Evolutionary conservation across 495 filamentous ascomycete species (phyloP), one percentile per base, ranked within the genome.

Genomic region (Ramalina intermedia): DNA sequence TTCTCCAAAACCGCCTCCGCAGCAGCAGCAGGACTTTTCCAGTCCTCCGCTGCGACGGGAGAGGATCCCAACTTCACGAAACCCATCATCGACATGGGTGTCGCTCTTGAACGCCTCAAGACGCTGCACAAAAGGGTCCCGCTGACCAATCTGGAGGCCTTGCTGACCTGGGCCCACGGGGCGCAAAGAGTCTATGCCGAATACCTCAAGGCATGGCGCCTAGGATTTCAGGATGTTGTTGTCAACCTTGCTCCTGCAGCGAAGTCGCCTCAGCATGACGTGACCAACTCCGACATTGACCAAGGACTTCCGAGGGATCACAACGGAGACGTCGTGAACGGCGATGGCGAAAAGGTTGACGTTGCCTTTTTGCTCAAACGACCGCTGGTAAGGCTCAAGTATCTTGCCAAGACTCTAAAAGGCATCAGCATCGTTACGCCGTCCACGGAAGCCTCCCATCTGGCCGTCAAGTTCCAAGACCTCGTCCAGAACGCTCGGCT

Each of bases 181-280:
- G 80, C 85, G 3, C 74, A 83, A 48, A 75, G 76, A 54, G 69
- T 90, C 11, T 99, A 99, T 61, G 71, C 79, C 36, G 82, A 91
- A 53, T 99, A 96, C 61, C 72, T 99, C 20, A 78, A 78, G 50
- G 80, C 84, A 36, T 99, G 91, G 91, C 74, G 90, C 42, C 74
- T 95, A 47, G 91, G 91, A 4, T 99, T 99, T 65, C 83, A 94
- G 56, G 90, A 93, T 63, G 80, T 96, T 18, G 83, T 96, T 47
- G 84, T 99, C 56, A 95, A 91, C 57, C 74, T 99, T 23, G 88
- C 87, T 9, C 83, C 88, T 8, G 74, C 74, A 16, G 71, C 73
- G 78, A 77, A 46, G 68, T 62, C 6, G 62, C 67, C 36, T 60
- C 55, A 11, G 51, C 55, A 12, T 65, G 52, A 56, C 9, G 50